Evolutionary conservation across 139 green algal genomes (phyloP), one percentile per base, ranked within the genome.

Genomic region (Parachlorella kessleri): DNA sequence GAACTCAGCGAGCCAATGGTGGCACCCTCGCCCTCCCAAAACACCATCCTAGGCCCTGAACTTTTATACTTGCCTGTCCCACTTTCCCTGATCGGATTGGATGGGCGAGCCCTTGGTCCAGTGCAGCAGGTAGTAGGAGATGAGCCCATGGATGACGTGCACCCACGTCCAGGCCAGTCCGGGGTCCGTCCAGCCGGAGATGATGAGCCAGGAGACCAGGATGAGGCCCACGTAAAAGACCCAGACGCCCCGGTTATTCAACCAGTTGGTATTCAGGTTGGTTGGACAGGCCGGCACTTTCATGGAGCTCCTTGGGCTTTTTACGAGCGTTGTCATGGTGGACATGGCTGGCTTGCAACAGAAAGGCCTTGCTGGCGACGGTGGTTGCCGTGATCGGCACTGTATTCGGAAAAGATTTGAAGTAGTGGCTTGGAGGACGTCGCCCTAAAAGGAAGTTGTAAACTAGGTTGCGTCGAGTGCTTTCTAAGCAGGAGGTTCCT

Each of bases 131-230:
- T 92, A 97, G 82, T 95, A 98, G 3, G 88, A 95, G 41, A 93
- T 66, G 23, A 92, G 76, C 26, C 91, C 93, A 66, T 98, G 94
- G 5, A 88, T 33, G 24, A 98, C 76, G 78, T 98, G 94, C 14
- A 94, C 86, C 36, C 94, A 96, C 3, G 94, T 97, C 94, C 94
- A 98, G 6, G 94, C 94, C 41, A 95, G 70, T 8, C 94, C 94
- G 1, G 88, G 75, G 48, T 93, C 90, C 48, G 92, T 76, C 4
- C 93, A 81, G 1, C 89, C 85, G 4, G 85, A 93, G 1, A 90
- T 35, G 2, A 92, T 70, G 23, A 97, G 78, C 92, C 93, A 98
- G n/a, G 64, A 73, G 6, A 94, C 54, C 24, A 94, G 28, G 18
- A 96, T 79, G 23, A 96, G 81, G 14, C 80, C 81, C 26, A 94